phyloP scores from a whole-genome alignment of 495 filamentous ascomycete species.

The Penicillium riverlandense region DNA sequence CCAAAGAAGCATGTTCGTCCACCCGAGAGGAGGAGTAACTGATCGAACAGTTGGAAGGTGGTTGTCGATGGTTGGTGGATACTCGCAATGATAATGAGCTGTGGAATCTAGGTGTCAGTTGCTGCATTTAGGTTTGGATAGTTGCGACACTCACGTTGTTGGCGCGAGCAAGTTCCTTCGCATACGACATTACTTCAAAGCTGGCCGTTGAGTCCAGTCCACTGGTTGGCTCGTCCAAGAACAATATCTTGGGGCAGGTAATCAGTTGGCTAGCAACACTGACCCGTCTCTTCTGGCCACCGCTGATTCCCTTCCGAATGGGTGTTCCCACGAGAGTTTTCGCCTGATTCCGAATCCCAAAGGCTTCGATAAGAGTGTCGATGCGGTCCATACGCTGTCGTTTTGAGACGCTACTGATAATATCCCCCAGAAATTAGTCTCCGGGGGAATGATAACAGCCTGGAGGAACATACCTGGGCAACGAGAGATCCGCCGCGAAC shows the following conservation, averaged over 20 bases:
- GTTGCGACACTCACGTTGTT: conserved; percentile 48
- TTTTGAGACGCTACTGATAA: conserved; percentile 29
- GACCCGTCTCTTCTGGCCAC: conserved; percentile 73
- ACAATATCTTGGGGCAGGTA: conserved; percentile 69
- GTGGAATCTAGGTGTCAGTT: background rate
- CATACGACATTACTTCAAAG: conserved; percentile 60
- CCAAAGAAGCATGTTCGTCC: conserved; percentile 68
- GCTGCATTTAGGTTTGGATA: background rate
- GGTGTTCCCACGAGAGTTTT: conserved; percentile 68
- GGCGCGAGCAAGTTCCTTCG: conserved; percentile 52
- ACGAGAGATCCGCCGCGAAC: conserved; percentile 56
- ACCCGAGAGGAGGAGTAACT: conserved; percentile 62
- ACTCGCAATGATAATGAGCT: conserved; percentile 66
- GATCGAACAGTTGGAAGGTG: conserved; percentile 73
- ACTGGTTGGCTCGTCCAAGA: conserved; percentile 76
- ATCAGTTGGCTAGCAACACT: conserved; percentile 74
- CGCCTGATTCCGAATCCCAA: conserved; percentile 57
- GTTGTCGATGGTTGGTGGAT: conserved; percentile 78
- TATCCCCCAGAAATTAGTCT: too few relatives aligned
- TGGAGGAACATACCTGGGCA: conserved; percentile 44
- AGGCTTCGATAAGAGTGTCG: conserved; percentile 48
- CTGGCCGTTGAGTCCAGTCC: conserved; percentile 67
- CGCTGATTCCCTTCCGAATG: conserved; percentile 69
- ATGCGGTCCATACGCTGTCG: conserved; percentile 47
- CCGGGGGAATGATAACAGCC: too few relatives aligned